Base-by-base conservation (phyloP, 2,329 filamentous ascomycete genomes). In the Seiridium cupressi region DNA sequence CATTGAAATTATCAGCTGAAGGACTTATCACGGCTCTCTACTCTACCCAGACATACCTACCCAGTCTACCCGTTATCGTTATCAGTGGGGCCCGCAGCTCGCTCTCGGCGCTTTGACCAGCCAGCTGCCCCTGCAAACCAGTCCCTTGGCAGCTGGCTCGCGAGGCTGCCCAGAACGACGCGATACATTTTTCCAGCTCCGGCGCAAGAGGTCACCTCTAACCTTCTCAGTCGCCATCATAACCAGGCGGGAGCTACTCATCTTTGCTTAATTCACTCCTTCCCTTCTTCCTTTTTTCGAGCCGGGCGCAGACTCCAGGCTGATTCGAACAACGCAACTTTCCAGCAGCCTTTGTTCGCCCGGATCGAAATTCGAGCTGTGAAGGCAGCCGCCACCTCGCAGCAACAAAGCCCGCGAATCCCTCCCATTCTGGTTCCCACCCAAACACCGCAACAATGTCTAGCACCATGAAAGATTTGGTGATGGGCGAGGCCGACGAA, bases 401-500 rank as follows among this genome's bases (percentile, higher is more conserved):
- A 31, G 11, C 4, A 38, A 38, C 10, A 57, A 13, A 32, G 1
- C 4, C 32, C 18, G 9, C 18, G n/a, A 10, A 44, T 3, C n/a
- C 11, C 4, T 11, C 13, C n/a, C n/a, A 10, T 54, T n/a, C 35
- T 26, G n/a, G 1, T 42, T 42, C 7, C 38, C 13, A 7, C 1
- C 38, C 18, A 18, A 18, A 49, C 11, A 51, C 60, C 63, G 70
- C 66, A 73, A 84, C 70, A 13, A 89, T 89, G 86, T 88, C 84
- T 72, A 81, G 74, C 72, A 81, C 75, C 54, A 88, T 91, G 84
- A 85, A 84, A 74, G 88, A 93, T 73, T 81, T 97, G 72, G 89
- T 99, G 70, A 89, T 94, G 68, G 88, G 88, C 65, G 89, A 93
- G 79, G 95, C 94, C 67, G 88, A 96, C 76, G 80, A 97, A 62